Base-by-base conservation (phyloP, 805 yeast species). In the Pichia exigua region DNA sequence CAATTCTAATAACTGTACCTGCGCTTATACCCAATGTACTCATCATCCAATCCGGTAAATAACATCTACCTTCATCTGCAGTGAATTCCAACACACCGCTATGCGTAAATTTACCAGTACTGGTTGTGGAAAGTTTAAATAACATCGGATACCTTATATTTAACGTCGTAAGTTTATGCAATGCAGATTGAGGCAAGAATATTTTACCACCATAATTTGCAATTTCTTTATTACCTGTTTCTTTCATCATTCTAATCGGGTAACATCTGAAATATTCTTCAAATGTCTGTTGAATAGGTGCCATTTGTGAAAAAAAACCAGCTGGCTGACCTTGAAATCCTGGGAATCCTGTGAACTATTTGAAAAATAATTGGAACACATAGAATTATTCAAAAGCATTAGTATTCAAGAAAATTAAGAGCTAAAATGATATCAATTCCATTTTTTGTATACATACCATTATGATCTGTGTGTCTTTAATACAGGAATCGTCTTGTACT, bases 41-140 rank as follows among this genome's bases (percentile, higher is more conserved):
- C 86, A 94, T 79, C 91, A 94, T 91, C 99, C 99, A 94, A 59
- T 87, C 89, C 0, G 99, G 99, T 38, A 94, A 62, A 65, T 94
- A 94, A 2, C 81, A 94, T 51, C 99, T 76, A 18, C 99, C 99
- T 72, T 94, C 99, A 64, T 94, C 98, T 1, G 99, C 97, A 18
- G 87, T 85, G 66, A 94, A 94, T 70, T 94, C 99, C 54, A 94
- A 72, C 28, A 94, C 99, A 63, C 99, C 99, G 45, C 91, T 86
- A 65, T 90, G 96, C 0, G 97, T 88, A 9, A 65, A 71, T 32
- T 73, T 65, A 20, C 68, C 74, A 3, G 74, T 72, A 24, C 78
- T 73, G 59, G 85, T 95, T 50, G 86, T 85, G 35, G 74, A 72
- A 42, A 94, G 70, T 65, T 85, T 86, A 63, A 94, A 94, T 46